Percentiles rank a stretch among this genome's conserved stretches.
These are phyloP conservation scores for Penicillium sp. DNA, from an alignment of 2,329 filamentous ascomycete genomes.

Conservation along the genomic window DNA sequence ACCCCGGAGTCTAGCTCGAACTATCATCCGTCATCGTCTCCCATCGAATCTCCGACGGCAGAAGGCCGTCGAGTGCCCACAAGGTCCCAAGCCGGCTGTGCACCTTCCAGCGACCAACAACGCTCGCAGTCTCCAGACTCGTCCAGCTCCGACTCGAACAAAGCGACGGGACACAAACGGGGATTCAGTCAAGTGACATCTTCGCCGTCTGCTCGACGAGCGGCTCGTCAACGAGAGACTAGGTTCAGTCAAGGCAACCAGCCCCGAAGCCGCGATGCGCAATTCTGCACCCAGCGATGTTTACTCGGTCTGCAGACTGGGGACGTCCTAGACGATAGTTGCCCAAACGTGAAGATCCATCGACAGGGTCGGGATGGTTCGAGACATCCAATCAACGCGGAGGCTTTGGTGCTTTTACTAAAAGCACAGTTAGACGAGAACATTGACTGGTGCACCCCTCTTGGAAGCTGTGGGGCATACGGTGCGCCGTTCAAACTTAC, in stretches of 20 bases:
- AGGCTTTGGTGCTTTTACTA: constrained; percentile 14
- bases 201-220: background rate
- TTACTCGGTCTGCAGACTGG: constrained; percentile 21
- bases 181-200: background rate
- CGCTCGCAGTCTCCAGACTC: background rate
- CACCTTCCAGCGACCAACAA: background rate
- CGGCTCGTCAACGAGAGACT: background rate
- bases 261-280: constrained; percentile 8
- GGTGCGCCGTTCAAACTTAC: constrained; percentile 27
- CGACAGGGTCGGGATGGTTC: constrained; percentile 1
- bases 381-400: constrained; percentile 12
- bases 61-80: background rate
- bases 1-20: constrained; percentile 13
- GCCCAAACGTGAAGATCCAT: constrained; percentile 22
- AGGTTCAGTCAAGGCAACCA: background rate
- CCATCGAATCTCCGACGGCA: constrained; percentile 1
- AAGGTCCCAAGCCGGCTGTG: background rate
- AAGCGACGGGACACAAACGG: background rate
- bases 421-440: constrained; percentile 24
- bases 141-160: background rate
- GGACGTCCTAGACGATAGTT: constrained; percentile 18
- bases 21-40: constrained; percentile 19
- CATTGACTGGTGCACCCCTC: constrained; percentile 21
- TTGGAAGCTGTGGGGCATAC: constrained; percentile 19
- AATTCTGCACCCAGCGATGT: constrained; percentile 26